phyloP scores from a whole-genome alignment of 2,329 filamentous ascomycete species.

The Hymenoscyphus infarciens region DNA sequence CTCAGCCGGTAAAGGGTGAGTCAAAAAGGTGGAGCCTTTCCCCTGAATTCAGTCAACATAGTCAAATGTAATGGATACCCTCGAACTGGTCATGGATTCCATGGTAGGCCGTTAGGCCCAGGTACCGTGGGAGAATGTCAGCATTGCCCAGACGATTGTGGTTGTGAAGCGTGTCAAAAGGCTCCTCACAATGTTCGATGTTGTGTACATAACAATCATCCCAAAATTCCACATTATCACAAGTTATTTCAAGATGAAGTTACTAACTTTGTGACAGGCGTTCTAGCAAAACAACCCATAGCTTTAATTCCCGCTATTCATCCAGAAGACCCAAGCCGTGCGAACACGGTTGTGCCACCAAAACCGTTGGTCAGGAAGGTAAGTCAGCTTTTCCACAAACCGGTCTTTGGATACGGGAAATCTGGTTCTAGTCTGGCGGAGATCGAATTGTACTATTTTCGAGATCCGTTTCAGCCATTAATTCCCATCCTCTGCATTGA shows the following conservation, averaged over 20 bases:
- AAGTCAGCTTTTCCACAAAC: background rate
- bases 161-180: slow-evolving; percentile 27
- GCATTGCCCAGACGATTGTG: slow-evolving; percentile 32
- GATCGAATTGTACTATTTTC: too few relatives aligned
- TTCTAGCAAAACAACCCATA: slow-evolving; percentile 7
- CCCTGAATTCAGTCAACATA: slow-evolving; percentile 13
- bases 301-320: background rate
- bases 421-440: too few relatives aligned
- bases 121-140: slow-evolving; percentile 31
- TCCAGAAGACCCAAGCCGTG: background rate
- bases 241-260: slow-evolving; percentile 13
- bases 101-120: slow-evolving; percentile 22
- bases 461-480: too few relatives aligned
- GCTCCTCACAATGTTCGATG: slow-evolving; percentile 30
- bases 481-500: background rate
- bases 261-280: background rate
- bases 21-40: background rate
- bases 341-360: background rate
- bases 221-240: slow-evolving; percentile 22
- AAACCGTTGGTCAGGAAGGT: background rate
- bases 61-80: slow-evolving; percentile 30
- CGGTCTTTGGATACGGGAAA: too few relatives aligned
- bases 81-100: slow-evolving; percentile 25
- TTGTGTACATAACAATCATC: slow-evolving; percentile 26
- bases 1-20: slow-evolving; percentile 1